Conservation (phyloP, 306 rosid species). For the Pueraria montana region DNA sequence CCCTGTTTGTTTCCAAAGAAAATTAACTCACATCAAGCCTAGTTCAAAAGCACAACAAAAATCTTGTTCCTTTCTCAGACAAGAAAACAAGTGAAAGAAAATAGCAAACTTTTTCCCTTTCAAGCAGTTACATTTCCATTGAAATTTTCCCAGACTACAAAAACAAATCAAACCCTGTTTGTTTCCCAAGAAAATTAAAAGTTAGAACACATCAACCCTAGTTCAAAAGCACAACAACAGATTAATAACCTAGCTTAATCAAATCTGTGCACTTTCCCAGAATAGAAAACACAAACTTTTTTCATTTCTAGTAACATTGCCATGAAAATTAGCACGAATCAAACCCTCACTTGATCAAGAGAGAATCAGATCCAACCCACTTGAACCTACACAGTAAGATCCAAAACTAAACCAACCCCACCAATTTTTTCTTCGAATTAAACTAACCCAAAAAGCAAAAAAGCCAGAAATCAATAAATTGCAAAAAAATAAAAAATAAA, state of each 20-base stretch:
- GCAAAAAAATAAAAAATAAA: not conserved
- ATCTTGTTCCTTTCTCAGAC: not conserved
- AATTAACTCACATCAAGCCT: not conserved
- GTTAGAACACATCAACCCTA: conserved; percentile 50
- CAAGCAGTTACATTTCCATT: not conserved
- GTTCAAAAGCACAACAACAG: conserved; percentile 22
- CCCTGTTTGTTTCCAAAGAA: not conserved
- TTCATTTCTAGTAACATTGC: conserved; percentile 3
- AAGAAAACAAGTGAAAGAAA: not conserved
- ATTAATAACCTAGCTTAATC: conserved; percentile 22
- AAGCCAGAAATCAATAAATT: not conserved
- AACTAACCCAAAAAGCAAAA: conserved; percentile 30
- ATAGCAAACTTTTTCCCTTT: not conserved
- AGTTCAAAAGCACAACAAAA: not conserved
- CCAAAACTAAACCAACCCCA: conserved; percentile 48
- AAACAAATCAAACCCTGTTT: not conserved
- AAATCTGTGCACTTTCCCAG: conserved; percentile 18
- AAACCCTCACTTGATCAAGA: conserved; percentile 23
- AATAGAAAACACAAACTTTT: conserved; percentile 15
- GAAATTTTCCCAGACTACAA: conserved; percentile 13
- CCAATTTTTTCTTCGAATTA: not conserved
- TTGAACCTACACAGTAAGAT: conserved; percentile 33
- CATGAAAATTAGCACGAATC: conserved; percentile 21
- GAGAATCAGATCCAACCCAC: conserved; percentile 39
- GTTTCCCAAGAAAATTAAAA: not conserved